phyloP scores from a whole-genome alignment of 805 yeast species.

The Myxozyma mucilagina region DNA sequence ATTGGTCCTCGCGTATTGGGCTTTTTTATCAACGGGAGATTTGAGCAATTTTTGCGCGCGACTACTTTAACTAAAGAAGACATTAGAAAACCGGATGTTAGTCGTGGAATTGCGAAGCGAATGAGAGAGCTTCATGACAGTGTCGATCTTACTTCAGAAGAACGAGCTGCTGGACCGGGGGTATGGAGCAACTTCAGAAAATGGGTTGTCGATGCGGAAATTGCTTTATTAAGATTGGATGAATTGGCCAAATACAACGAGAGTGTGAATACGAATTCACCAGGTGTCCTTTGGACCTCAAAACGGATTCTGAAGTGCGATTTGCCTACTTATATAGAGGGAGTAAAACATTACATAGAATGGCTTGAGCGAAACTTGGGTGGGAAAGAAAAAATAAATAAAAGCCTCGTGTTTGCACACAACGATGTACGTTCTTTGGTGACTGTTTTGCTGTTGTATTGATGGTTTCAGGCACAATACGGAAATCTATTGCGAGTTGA shows the following conservation, averaged over 20 bases:
- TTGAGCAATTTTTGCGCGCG: conserved; percentile 89
- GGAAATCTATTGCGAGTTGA: conserved; percentile 77
- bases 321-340: conserved; percentile 52
- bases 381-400: conserved; percentile 43
- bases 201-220: conserved; percentile 61
- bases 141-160: conserved; percentile 61
- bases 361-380: conserved; percentile 63
- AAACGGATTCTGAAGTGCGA: conserved; percentile 39
- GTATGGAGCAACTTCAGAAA: conserved; percentile 68
- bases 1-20: conserved; percentile 92
- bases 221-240: conserved; percentile 47
- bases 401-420: conserved; percentile 78
- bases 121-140: conserved; percentile 92
- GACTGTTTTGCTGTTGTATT: background rate
- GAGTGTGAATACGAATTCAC: background rate
- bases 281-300: conserved; percentile 25
- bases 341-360: conserved; percentile 54
- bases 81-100: conserved; percentile 70
- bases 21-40: conserved; percentile 86
- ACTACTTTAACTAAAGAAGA: conserved; percentile 71
- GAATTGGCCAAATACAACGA: conserved; percentile 40
- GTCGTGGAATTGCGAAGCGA: conserved; percentile 87
- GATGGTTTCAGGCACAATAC: conserved; percentile 62
- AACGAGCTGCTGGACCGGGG: conserved; percentile 60
- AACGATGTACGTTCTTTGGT: conserved; percentile 55